Percentiles rank a stretch among this genome's conserved stretches.
Conservation (phyloP, 1,139 yeast genomes). For the Geotrichum aggregatum region DNA sequence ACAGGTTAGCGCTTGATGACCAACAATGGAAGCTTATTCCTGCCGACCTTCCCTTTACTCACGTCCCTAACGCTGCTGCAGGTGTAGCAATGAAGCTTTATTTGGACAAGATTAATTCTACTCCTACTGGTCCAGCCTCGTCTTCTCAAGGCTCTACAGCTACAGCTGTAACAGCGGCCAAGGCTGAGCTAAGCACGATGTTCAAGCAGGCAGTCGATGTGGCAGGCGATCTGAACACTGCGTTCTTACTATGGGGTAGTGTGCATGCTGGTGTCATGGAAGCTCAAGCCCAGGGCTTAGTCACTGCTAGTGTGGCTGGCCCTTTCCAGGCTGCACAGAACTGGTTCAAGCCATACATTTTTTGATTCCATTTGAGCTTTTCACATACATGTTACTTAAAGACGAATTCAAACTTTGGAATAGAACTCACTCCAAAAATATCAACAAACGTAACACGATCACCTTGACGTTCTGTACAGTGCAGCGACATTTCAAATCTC, state of each 20-base stretch:
- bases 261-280: slow-evolving; percentile 33
- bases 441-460: too few relatives aligned
- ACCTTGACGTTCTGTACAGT: too few relatives aligned
- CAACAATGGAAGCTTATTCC: slow-evolving; percentile 59
- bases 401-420: too few relatives aligned
- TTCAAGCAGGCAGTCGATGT: slow-evolving; percentile 38
- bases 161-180: slow-evolving; percentile 24
- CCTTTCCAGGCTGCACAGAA: slow-evolving; percentile 44
- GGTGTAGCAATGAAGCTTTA: slow-evolving; percentile 42
- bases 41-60: slow-evolving; percentile 57
- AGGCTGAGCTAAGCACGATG: slow-evolving; percentile 24
- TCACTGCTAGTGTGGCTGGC: slow-evolving; percentile 39
- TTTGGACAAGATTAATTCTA: slow-evolving; percentile 34
- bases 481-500: too few relatives aligned
- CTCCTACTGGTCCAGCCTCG: slow-evolving; percentile 24
- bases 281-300: slow-evolving; percentile 39
- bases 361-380: background rate
- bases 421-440: too few relatives aligned
- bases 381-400: too few relatives aligned
- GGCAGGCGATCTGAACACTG: slow-evolving; percentile 44
- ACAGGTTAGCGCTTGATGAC: slow-evolving; percentile 36
- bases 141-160: slow-evolving; percentile 15
- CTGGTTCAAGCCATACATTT: slow-evolving; percentile 37
- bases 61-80: slow-evolving; percentile 42
- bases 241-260: slow-evolving; percentile 43